Base-by-base conservation (phyloP, 2,329 filamentous ascomycete genomes). In the Pseudogymnoascus sp. region DNA sequence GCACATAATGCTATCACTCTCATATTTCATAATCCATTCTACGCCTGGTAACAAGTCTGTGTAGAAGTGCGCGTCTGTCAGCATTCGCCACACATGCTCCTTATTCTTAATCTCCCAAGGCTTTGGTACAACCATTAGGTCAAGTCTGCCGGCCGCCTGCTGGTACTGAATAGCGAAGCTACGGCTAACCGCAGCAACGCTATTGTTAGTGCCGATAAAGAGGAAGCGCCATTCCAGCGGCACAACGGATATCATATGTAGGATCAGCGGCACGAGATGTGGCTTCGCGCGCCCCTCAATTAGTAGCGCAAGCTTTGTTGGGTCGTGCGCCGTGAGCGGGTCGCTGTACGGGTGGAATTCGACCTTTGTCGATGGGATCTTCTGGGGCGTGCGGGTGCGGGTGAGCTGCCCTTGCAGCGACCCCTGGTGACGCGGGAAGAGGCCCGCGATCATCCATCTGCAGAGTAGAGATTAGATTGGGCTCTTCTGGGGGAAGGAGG, bases 171-270 rank as follows among this genome's bases (percentile, higher is more conserved):
- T 77, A 27, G 79, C 76, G 60, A 76, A 76, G 62, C 77, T 76
- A 41, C 78, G 73, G 21, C 74, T 75, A 8, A 84, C 72, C 64
- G 74, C 75, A 44, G 75, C 71, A 25, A 80, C 75, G 60, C 80
- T 82, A 66, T 76, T 71, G 33, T 76, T 74, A 9, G 78, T 81
- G 61, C 81, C 81, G 76, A 83, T 81, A 74, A 83, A 83, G 39
- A 77, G 76, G 73, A 83, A 82, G 38, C 77, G 78, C 81, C 82
- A 84, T 72, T 83, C 81, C 1, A 80, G 78, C 3, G 81, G 81
- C 2, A 84, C 78, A 21, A 84, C 80, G 3, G 78, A 74, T 66
- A 83, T 83, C 73, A 84, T 82, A 68, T 84, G 81, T 21, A 84
- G 74, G 70, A 83, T 73, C 38, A 82, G 73, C 1, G 82, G 81